Base-by-base conservation (phyloP, 2,329 filamentous ascomycete genomes). In the Juglanconis oblonga region DNA sequence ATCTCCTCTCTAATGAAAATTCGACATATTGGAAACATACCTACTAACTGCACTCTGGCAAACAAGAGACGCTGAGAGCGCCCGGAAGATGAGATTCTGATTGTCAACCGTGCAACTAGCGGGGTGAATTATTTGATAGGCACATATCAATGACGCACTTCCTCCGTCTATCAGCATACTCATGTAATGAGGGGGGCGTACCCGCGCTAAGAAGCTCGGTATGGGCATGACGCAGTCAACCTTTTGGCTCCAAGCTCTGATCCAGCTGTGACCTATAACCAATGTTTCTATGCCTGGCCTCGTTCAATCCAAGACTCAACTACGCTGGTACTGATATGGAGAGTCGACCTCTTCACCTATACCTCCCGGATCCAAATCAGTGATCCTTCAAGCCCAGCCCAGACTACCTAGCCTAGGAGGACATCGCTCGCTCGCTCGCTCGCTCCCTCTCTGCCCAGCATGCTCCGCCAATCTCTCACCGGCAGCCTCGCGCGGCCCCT, bases 391-490 rank as follows among this genome's bases (percentile, higher is more conserved):
- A 9, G 33, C 14, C 9, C 17, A 13, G 38, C 31, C 35, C 10
- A 50, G 32, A 42, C 11, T 42, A 24, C 24, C 24, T 24, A 24
- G 24, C 24, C 24, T 24, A 24, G 24, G 24, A 24, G 24, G 24
- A 24, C 2, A 24, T 24, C 24, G 24, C 24, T 24, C 24, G 24
- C 24, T 24, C 47, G n/a, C 31, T 40, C 47, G n/a, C 31, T 40
- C 33, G 52, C 52, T 42, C 6, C 42, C 31, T 14, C 31, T 14
- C 29, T 49, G 32, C 55, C 51, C 60, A 61, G 42, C 48, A 74
- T 75, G 73, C 62, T 73, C 38, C 68, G 67, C 56, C 70, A 67
- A 58, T 55, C 67, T 47, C 57, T 66, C 33, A 53, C 67, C 45
- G 68, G 69, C 57, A 64, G 65, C 24, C 59, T 71, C 33, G 58